Conservation (phyloP, 2,329 filamentous ascomycete species). For the Verticillium isaacii region DNA sequence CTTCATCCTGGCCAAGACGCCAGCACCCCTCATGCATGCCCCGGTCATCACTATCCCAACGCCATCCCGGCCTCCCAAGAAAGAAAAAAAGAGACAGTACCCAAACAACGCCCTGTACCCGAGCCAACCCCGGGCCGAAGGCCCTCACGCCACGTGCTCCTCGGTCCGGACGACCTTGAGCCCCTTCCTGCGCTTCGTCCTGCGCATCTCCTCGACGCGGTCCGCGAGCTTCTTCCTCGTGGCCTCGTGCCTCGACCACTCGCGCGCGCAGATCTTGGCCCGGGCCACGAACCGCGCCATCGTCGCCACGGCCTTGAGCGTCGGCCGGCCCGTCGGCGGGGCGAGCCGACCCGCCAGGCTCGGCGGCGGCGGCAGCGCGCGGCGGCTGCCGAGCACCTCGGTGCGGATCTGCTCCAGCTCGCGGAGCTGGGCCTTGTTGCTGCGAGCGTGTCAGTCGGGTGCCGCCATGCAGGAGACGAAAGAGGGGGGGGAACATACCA, state of each 20-base stretch:
- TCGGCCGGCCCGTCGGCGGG: conserved; percentile 17
- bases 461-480: not conserved
- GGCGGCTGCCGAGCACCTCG: conserved; percentile 33
- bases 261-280: conserved; percentile 39
- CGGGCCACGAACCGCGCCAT: conserved; percentile 50
- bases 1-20: not conserved
- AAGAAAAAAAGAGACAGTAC: not conserved
- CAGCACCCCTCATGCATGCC: not conserved
- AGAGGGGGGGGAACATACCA: conserved; percentile 75
- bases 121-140: too few species aligned
- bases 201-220: conserved; percentile 41
- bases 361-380: conserved; percentile 24
- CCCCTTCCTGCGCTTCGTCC: conserved; percentile 35
- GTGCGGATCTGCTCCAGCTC: conserved; percentile 75
- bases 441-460: conserved; percentile 34
- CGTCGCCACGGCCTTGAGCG: conserved; percentile 39
- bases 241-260: conserved; percentile 48
- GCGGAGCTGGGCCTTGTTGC: conserved; percentile 86
- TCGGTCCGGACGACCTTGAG: conserved; percentile 35
- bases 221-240: conserved; percentile 43
- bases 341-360: conserved; percentile 12
- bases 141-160: conserved; percentile 7
- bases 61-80: not conserved
- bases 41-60: not conserved
- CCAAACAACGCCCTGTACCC: not conserved